phyloP scores from a whole-genome alignment of 352 stramenopile species.

The Sclerospora graminicola region DNA sequence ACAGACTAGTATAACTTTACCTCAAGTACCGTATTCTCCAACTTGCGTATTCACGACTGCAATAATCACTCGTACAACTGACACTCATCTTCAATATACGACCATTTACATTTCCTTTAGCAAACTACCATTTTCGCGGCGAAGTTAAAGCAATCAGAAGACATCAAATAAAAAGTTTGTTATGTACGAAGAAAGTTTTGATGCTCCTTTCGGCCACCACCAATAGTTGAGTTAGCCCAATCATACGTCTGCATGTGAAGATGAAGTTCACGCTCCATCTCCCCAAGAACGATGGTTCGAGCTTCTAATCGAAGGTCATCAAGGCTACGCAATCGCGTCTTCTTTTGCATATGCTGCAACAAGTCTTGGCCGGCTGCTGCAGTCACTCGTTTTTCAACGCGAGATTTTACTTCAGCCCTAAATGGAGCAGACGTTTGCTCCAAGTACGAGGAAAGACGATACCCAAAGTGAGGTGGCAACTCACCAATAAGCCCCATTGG shows the following conservation, averaged over 20 bases:
- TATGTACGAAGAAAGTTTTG: slow-evolving; percentile 42
- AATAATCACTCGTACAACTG: too few species aligned
- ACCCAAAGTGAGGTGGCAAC: slow-evolving; percentile 47
- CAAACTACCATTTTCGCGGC: too few species aligned
- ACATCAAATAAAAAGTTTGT: slow-evolving; percentile 41
- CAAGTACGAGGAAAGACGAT: slow-evolving; percentile 57
- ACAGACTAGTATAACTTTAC: too few species aligned
- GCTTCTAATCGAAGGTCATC: slow-evolving; percentile 58
- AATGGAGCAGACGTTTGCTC: slow-evolving; percentile 64
- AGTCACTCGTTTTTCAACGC: slow-evolving; percentile 72
- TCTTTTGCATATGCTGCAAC: slow-evolving; percentile 79
- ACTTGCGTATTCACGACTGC: too few species aligned
- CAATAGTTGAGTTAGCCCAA: slow-evolving; percentile 33
- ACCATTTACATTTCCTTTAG: too few species aligned
- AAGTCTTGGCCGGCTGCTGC: slow-evolving; percentile 58
- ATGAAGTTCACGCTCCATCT: slow-evolving; percentile 68
- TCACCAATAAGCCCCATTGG: slow-evolving; percentile 47
- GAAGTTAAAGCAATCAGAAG: not conserved
- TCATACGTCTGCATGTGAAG: slow-evolving; percentile 63
- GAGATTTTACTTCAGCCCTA: slow-evolving; percentile 51
- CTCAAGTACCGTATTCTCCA: too few species aligned
- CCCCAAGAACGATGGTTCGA: slow-evolving; percentile 42
- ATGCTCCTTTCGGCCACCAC: slow-evolving; percentile 8
- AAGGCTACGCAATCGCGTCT: slow-evolving; percentile 59
- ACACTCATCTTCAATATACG: too few species aligned